Evolutionary conservation across 2,329 filamentous ascomycete genomes (phyloP).

Genomic region (Aspergillus japonicus): DNA sequence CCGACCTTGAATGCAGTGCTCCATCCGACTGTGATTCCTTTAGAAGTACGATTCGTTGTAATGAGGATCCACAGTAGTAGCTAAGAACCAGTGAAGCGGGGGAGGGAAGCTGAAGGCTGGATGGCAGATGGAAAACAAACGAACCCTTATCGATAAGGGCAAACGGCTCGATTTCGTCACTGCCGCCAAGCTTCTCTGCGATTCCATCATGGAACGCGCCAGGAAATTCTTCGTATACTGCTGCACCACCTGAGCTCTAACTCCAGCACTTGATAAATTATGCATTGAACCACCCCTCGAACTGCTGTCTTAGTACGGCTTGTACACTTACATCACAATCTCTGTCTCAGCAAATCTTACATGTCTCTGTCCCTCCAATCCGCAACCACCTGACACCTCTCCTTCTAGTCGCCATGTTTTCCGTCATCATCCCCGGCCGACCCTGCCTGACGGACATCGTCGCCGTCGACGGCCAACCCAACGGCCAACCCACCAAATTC

Average conservation of each 20-base stretch:
- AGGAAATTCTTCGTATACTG: conserved; percentile 18
- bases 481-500: conserved; percentile 60
- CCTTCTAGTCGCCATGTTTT: conserved; percentile 51
- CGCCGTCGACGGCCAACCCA: conserved; percentile 51
- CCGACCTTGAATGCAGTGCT: too few species aligned
- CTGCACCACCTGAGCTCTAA: conserved; percentile 1
- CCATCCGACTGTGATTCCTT: too few species aligned
- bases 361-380: background rate
- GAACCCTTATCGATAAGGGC: conserved; percentile 33
- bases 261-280: background rate
- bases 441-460: conserved; percentile 59
- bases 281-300: background rate
- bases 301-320: background rate
- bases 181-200: conserved; percentile 21
- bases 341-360: background rate
- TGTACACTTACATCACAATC: background rate
- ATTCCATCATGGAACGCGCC: conserved; percentile 25
- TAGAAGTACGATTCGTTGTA: too few species aligned
- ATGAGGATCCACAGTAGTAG: too few species aligned
- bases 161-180: conserved; percentile 28
- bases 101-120: too few species aligned
- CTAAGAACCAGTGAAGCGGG: too few species aligned
- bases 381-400: background rate
- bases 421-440: conserved; percentile 60
- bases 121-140: background rate